These are phyloP conservation scores for Plasmodium cynomolgi DNA, from an alignment of 169 alveolate genomes.

Conservation along the genomic window DNA sequence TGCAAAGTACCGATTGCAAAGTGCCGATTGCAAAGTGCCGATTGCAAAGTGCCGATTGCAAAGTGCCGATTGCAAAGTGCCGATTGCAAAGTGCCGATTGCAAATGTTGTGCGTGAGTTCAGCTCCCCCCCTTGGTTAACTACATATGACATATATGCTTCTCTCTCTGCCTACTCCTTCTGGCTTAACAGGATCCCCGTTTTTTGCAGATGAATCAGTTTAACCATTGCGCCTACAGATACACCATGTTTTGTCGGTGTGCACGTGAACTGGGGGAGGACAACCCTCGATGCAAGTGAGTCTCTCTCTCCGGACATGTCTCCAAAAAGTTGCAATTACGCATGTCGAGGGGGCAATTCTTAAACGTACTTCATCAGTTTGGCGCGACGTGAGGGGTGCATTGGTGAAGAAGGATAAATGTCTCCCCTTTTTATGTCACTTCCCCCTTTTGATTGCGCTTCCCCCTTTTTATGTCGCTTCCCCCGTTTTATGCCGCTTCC, in stretches of 20 bases:
- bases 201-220: conserved; percentile 79
- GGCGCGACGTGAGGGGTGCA: not conserved
- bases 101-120: not conserved
- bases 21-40: too few relatives aligned
- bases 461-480: not conserved
- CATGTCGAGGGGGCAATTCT: not conserved
- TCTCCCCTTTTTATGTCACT: not conserved
- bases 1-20: too few relatives aligned
- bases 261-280: conserved; percentile 85
- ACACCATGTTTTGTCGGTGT: conserved; percentile 82
- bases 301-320: not conserved
- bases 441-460: not conserved
- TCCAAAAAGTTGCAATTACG: not conserved
- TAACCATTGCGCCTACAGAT: conserved; percentile 81
- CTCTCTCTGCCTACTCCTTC: not conserved
- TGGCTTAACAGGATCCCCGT: conserved; percentile 81
- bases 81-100: not conserved
- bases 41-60: too few relatives aligned
- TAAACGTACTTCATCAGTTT: not conserved
- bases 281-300: conserved; percentile 85
- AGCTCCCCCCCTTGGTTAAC: not conserved
- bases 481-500: not conserved
- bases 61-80: too few relatives aligned
- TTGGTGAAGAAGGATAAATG: not conserved
- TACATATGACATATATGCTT: not conserved